These are phyloP conservation scores for Galerina marginata DNA, from an alignment of 768 basidiomycete genomes.

Conservation along the genomic window DNA sequence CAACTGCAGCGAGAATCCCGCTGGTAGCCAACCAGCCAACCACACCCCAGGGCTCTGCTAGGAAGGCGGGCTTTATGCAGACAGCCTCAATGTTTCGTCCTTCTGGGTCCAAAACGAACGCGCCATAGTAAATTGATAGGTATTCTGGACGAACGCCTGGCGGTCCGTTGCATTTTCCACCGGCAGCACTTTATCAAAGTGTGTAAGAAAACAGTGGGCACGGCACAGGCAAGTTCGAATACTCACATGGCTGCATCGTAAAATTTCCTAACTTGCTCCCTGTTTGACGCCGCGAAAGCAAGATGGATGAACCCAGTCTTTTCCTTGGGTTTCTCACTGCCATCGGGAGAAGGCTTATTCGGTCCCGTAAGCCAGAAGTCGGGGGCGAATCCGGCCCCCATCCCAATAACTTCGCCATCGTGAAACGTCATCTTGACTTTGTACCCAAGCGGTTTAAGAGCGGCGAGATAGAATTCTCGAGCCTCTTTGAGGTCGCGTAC, in stretches of 20 bases:
- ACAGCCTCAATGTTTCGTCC: slow-evolving; percentile 34
- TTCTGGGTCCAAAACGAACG: slow-evolving; percentile 31
- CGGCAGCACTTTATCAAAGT: slow-evolving; percentile 21
- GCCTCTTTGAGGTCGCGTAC: slow-evolving; percentile 19
- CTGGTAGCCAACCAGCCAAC: slow-evolving; percentile 15
- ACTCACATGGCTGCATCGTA: slow-evolving; percentile 32
- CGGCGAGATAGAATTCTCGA: slow-evolving; percentile 25
- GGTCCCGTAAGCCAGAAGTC: slow-evolving; percentile 28
- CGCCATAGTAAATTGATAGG: slow-evolving; percentile 29
- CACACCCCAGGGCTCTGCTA: slow-evolving; percentile 23
- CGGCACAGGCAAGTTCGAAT: background rate
- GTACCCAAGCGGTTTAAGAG: slow-evolving; percentile 30
- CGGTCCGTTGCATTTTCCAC: slow-evolving; percentile 30
- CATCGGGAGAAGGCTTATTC: slow-evolving; percentile 5
- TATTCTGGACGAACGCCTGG: slow-evolving; percentile 31
- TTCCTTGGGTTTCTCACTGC: slow-evolving; percentile 4
- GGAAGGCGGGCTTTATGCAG: slow-evolving; percentile 25
- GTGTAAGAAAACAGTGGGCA: background rate
- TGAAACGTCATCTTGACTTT: slow-evolving; percentile 16
- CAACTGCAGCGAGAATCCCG: slow-evolving; percentile 4
- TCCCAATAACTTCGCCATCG: slow-evolving; percentile 27
- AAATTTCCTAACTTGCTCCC: slow-evolving; percentile 29
- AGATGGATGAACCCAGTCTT: slow-evolving; percentile 26
- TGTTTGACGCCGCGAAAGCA: slow-evolving; percentile 27
- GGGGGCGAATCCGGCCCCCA: slow-evolving; percentile 18